These are phyloP conservation scores for Nemania sp. DNA, from an alignment of 2,329 filamentous ascomycete genomes.

Conservation along the genomic window DNA sequence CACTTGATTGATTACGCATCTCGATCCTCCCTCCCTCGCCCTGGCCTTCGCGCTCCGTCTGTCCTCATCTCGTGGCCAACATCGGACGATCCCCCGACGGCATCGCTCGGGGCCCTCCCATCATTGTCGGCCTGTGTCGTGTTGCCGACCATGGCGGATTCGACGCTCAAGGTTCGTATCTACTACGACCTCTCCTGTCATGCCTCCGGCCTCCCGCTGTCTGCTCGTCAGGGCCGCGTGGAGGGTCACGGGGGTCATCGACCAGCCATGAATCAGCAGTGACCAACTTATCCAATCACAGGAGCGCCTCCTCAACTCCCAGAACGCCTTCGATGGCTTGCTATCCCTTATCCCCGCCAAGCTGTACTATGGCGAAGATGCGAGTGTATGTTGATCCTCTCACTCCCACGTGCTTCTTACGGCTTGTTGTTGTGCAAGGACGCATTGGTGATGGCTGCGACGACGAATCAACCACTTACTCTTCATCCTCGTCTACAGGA, in stretches of 20 bases:
- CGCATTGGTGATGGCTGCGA: conserved; percentile 7
- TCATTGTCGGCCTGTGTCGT: neutral
- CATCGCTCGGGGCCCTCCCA: neutral
- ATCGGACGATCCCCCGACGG: neutral
- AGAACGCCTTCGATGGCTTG: conserved; percentile 83
- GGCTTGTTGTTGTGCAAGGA: neutral
- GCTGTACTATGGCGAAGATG: conserved; percentile 87
- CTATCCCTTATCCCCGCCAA: conserved; percentile 88
- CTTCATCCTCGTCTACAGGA: conserved; percentile 58
- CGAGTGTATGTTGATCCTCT: conserved; percentile 62
- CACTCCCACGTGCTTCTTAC: neutral
- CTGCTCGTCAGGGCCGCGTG: neutral
- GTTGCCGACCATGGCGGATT: conserved; percentile 46
- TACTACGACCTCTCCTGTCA: conserved; percentile 6
- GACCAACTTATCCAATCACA: conserved; percentile 39
- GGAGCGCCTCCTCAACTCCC: conserved; percentile 61
- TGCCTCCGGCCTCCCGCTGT: conserved; percentile 28
- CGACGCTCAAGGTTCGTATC: conserved; percentile 53
- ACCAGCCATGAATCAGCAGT: conserved; percentile 25
- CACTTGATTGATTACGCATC: neutral
- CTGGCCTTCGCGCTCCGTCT: neutral
- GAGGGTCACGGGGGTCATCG: neutral
- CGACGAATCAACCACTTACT: conserved; percentile 26
- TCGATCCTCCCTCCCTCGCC: neutral
- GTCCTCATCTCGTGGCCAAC: neutral